phyloP scores from a whole-genome alignment of 495 filamentous ascomycete genomes.

The Penicillium tannophilum region DNA sequence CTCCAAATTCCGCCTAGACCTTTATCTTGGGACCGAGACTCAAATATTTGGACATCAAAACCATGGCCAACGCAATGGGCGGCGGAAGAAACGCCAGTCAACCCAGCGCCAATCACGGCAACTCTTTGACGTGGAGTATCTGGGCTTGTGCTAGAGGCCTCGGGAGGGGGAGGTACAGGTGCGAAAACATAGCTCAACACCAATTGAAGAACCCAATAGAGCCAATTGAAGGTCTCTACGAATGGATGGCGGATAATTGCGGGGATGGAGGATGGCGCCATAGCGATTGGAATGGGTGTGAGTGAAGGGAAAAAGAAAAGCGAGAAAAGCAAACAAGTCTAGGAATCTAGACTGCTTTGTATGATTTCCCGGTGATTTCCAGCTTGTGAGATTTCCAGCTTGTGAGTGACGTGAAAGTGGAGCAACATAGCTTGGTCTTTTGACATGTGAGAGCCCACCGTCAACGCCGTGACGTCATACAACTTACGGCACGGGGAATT shows the following conservation, averaged over 20 bases:
- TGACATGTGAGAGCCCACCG: too few relatives aligned
- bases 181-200: slow-evolving; percentile 67
- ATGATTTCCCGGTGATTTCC: too few relatives aligned
- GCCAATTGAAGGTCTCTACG: slow-evolving; percentile 50
- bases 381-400: too few relatives aligned
- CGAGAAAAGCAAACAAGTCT: too few relatives aligned
- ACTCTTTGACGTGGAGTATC: slow-evolving; percentile 58
- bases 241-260: slow-evolving; percentile 37
- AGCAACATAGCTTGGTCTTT: too few relatives aligned
- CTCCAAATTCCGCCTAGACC: slow-evolving; percentile 83
- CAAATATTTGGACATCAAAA: slow-evolving; percentile 80
- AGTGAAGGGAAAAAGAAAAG: not conserved
- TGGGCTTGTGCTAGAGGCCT: slow-evolving; percentile 39
- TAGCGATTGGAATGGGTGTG: not conserved
- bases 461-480: too few relatives aligned
- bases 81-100: slow-evolving; percentile 81
- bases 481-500: too few relatives aligned
- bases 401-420: too few relatives aligned
- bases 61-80: slow-evolving; percentile 87
- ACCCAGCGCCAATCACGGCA: slow-evolving; percentile 80
- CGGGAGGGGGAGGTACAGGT: slow-evolving; percentile 65
- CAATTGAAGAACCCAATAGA: slow-evolving; percentile 70
- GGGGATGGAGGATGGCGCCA: slow-evolving; percentile 14
- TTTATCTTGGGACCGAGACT: slow-evolving; percentile 61
- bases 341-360: too few relatives aligned